Percentiles rank a stretch among this genome's conserved stretches.
Evolutionary conservation across 2,329 filamentous ascomycete species (phyloP).

Genomic region (Cadophora sp.): DNA sequence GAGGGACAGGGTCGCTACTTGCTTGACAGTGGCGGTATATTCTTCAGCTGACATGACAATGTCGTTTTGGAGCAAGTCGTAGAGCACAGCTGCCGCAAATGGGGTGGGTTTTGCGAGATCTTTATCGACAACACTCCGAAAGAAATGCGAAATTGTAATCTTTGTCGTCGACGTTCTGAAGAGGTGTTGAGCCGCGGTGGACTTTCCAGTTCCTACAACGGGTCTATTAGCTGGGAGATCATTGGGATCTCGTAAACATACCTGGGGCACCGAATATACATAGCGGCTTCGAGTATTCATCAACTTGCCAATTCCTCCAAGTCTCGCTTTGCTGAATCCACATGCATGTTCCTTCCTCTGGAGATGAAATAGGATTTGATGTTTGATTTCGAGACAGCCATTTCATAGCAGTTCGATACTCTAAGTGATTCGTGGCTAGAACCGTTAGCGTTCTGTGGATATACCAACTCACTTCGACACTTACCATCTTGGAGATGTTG

Average conservation of each 20-base stretch:
- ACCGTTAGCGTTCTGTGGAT: too few species aligned
- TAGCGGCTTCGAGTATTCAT: slow-evolving; percentile 1
- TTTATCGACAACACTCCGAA: background rate
- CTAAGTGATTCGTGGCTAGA: background rate
- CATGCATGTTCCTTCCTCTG: background rate
- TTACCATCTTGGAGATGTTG: background rate
- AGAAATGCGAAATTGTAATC: background rate
- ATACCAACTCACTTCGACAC: background rate
- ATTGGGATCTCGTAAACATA: background rate
- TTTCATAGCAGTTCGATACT: background rate
- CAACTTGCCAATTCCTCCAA: background rate
- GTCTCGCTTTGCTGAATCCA: background rate
- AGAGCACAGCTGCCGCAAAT: slow-evolving; percentile 2
- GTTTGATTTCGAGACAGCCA: background rate
- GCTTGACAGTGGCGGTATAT: background rate
- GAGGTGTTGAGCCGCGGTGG: background rate
- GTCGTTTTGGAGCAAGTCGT: background rate
- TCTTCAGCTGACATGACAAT: background rate
- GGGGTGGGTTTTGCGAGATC: background rate
- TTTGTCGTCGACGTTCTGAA: background rate
- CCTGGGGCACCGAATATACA: background rate
- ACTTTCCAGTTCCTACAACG: background rate
- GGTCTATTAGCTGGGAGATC: background rate
- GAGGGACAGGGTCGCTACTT: background rate
- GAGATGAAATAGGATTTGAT: background rate